These are phyloP conservation scores for Ganoderma sp. DNA, from an alignment of 1,284 basidiomycete genomes.

Conservation along the genomic window DNA sequence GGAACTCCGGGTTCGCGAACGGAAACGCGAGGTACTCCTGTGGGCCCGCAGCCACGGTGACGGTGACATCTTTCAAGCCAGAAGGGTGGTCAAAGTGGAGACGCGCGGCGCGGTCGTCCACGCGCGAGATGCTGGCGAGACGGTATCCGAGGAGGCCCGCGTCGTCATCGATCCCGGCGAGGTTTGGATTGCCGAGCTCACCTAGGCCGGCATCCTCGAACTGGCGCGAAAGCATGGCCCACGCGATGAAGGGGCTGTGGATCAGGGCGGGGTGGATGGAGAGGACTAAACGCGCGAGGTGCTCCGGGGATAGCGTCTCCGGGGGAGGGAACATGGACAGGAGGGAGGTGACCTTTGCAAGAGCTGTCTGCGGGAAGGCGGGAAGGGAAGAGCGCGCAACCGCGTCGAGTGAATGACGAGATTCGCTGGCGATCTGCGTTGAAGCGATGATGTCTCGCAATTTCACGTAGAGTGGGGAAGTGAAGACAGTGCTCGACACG, in stretches of 20 bases:
- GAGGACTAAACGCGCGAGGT: constrained; percentile 58
- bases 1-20: constrained; percentile 30
- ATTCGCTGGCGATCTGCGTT: constrained; percentile 65
- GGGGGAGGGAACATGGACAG: constrained; percentile 55
- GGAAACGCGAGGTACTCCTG: constrained; percentile 37
- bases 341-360: constrained; percentile 55
- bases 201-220: constrained; percentile 59
- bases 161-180: constrained; percentile 45
- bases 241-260: constrained; percentile 61
- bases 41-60: constrained; percentile 56
- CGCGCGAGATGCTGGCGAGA: constrained; percentile 48
- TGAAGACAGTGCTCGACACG: constrained; percentile 14
- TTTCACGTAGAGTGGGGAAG: constrained; percentile 45
- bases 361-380: constrained; percentile 67
- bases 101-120: constrained; percentile 46
- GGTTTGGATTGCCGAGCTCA: constrained; percentile 55
- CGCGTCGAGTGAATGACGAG: constrained; percentile 55
- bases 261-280: constrained; percentile 61
- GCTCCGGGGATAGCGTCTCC: constrained; percentile 45
- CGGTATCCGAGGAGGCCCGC: constrained; percentile 61
- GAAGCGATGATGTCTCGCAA: constrained; percentile 62
- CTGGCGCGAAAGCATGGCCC: constrained; percentile 63
- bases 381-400: constrained; percentile 58
- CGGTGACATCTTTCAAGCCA: constrained; percentile 37
- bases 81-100: constrained; percentile 49